Conservation (phyloP, 75 land plant genomes). For the Pseudotsuga menziesii region DNA sequence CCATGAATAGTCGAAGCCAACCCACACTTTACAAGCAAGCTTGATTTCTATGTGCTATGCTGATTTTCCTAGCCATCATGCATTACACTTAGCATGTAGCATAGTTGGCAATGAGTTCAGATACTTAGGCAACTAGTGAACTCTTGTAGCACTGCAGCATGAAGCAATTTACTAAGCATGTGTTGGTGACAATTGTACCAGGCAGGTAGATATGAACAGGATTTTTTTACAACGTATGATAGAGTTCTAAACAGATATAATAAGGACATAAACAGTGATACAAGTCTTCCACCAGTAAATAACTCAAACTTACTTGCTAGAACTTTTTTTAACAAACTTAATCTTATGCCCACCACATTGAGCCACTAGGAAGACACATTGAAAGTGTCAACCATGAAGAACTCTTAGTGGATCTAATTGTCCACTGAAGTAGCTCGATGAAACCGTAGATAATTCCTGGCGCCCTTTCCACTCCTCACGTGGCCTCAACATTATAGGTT, state of each 20-base stretch:
- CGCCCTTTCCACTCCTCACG: slow-evolving; percentile 57
- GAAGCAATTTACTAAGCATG: slow-evolving; percentile 4
- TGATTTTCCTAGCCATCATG: neutral
- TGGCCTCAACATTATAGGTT: slow-evolving; percentile 44
- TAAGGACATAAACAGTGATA: neutral
- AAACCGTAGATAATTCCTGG: slow-evolving; percentile 46
- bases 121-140: slow-evolving; percentile 1
- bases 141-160: neutral
- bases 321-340: neutral
- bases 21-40: neutral
- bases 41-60: neutral
- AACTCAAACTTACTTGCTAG: neutral
- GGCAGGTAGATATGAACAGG: neutral
- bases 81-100: neutral
- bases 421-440: slow-evolving; percentile 59
- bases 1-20: neutral
- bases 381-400: slow-evolving; percentile 8
- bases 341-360: neutral
- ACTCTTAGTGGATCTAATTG: slow-evolving; percentile 39
- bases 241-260: neutral
- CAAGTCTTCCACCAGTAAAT: neutral
- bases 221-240: slow-evolving; percentile 9
- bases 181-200: neutral
- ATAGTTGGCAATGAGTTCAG: neutral
- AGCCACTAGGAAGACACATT: neutral